Conservation (phyloP, 1,284 basidiomycete genomes). For the Flammula alnicola region DNA sequence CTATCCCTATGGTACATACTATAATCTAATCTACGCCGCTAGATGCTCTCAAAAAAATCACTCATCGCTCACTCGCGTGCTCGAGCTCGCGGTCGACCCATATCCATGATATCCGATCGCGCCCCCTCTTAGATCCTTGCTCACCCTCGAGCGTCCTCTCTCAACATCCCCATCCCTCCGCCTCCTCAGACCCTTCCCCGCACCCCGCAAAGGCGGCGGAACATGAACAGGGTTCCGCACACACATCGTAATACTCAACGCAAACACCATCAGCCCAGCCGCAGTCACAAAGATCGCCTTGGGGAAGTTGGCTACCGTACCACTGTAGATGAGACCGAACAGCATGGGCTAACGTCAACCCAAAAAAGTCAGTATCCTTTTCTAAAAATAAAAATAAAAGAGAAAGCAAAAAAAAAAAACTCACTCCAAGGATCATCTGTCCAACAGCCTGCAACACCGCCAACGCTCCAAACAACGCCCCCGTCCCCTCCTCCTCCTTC, state of each 20-base stretch:
- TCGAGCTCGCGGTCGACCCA: conserved; percentile 4
- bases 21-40: conserved; percentile 8
- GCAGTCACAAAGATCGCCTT: conserved; percentile 69
- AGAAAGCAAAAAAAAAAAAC: conserved; percentile 29
- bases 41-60: too few species aligned
- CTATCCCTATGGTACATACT: background rate
- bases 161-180: conserved; percentile 38
- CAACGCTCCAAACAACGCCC: conserved; percentile 70
- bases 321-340: conserved; percentile 71
- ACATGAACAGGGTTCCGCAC: conserved; percentile 50
- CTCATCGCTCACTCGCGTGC: background rate
- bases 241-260: conserved; percentile 52
- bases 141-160: conserved; percentile 57
- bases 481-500: conserved; percentile 38
- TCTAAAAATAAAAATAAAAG: background rate
- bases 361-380: conserved; percentile 11
- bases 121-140: conserved; percentile 55
- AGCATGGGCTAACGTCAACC: conserved; percentile 56
- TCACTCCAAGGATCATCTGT: conserved; percentile 70
- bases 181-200: conserved; percentile 25
- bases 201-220: conserved; percentile 8
- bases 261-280: conserved; percentile 50
- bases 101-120: conserved; percentile 29
- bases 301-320: conserved; percentile 66
- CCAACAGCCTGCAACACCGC: conserved; percentile 68